phyloP scores from a whole-genome alignment of 2,329 filamentous ascomycete genomes.

The Colletotrichum ledebouriae region DNA sequence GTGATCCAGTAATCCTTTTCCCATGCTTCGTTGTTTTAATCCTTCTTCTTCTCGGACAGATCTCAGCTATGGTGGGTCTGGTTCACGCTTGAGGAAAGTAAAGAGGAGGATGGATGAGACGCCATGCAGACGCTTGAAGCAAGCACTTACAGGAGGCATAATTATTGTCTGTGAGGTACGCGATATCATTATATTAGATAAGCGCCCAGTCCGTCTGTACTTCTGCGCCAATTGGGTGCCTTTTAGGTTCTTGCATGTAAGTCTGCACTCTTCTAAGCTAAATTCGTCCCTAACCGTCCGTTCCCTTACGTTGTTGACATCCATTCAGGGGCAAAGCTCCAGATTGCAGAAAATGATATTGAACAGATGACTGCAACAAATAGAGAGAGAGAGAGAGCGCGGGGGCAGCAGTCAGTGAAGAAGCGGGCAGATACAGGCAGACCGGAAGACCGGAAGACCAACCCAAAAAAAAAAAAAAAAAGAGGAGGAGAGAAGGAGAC shows the following conservation, averaged over 20 bases:
- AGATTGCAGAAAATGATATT: neutral
- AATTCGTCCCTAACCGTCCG: conserved; percentile 11
- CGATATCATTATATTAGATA: neutral
- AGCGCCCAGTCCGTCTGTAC: too few species aligned
- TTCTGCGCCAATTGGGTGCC: too few species aligned
- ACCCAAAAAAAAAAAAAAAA: too few species aligned
- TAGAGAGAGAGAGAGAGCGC: too few species aligned
- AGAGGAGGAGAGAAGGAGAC: too few species aligned
- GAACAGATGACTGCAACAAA: neutral
- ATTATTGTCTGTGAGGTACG: neutral
- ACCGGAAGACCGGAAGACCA: too few species aligned
- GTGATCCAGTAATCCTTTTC: neutral
- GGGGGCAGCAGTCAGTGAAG: too few species aligned
- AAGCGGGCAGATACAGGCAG: too few species aligned
- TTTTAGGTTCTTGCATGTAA: too few species aligned
- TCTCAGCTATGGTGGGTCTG: neutral
- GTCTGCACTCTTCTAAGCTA: too few species aligned
- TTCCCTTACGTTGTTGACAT: neutral
- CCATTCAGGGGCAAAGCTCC: conserved; percentile 2
- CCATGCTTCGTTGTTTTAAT: neutral
- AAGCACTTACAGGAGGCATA: neutral
- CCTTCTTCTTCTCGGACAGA: neutral
- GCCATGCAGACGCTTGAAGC: conserved; percentile 6
- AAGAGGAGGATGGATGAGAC: conserved; percentile 3
- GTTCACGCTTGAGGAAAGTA: conserved; percentile 12